Conservation (phyloP, 169 alveolate genomes). For the Toxoplasma gondii region DNA sequence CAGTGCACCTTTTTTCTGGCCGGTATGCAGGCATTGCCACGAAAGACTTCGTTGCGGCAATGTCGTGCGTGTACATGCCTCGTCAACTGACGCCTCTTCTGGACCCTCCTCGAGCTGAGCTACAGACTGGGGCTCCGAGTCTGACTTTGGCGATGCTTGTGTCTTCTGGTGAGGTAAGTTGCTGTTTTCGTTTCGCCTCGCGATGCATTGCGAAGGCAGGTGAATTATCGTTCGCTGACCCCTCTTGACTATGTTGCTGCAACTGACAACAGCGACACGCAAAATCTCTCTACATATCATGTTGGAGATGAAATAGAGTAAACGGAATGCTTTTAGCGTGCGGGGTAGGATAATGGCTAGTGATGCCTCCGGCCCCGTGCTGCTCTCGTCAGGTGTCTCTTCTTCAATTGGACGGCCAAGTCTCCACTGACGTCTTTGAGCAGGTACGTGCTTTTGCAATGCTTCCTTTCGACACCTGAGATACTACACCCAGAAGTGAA, state of each 20-base stretch:
- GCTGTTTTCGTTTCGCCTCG: not conserved
- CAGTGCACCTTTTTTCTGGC: too few species aligned
- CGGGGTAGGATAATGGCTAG: too few species aligned
- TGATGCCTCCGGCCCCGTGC: too few species aligned
- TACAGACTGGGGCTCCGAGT: not conserved
- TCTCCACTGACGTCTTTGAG: not conserved
- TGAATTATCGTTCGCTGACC: not conserved
- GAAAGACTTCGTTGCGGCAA: not conserved
- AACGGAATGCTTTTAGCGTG: too few species aligned
- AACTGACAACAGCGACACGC: too few species aligned
- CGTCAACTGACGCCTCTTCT: not conserved
- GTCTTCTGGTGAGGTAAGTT: not conserved
- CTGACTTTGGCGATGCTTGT: not conserved
- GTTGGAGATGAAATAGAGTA: too few species aligned
- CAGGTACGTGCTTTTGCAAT: not conserved
- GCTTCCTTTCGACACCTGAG: too few species aligned
- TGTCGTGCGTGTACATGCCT: slow-evolving; percentile 16
- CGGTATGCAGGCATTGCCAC: not conserved
- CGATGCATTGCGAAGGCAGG: not conserved
- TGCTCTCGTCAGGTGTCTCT: slow-evolving; percentile 9
- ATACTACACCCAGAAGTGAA: too few species aligned
- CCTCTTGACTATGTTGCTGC: too few species aligned
- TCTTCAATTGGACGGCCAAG: not conserved
- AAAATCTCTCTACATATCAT: too few species aligned
- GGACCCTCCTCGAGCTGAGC: slow-evolving; percentile 18